Evolutionary conservation across 2,329 filamentous ascomycete species (phyloP), one percentile per base, ranked within the genome.

Genomic region (Alternaria hordeiaustralica): DNA sequence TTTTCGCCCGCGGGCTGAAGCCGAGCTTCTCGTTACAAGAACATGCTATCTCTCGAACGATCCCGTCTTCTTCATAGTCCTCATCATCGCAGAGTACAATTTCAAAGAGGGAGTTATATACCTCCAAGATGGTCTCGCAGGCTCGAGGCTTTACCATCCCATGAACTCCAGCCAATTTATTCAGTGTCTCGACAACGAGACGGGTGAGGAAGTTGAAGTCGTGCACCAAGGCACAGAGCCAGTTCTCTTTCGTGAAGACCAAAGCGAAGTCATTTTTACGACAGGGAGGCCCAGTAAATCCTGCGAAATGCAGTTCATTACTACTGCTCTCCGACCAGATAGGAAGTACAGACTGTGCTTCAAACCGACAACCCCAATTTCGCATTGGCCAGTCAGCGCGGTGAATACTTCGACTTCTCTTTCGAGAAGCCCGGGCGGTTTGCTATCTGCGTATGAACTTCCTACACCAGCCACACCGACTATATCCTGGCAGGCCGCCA

Each of bases 61-160:
- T n/a, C 55, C 60, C 36, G 47, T 50, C 18, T 59, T 60, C 55
- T 54, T 55, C 47, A 26, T 63, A 26, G 20, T 59, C 43, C 49
- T 63, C 41, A 20, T 33, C 43, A 55, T 18, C 28, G 25, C 8
- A 41, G 21, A 21, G 28, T 43, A 21, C 49, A 26, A 49, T 15
- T 49, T 43, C 11, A 28, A 36, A 25, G 56, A 59, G 49, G 47
- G 43, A 28, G 56, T 28, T n/a, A 36, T 55, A 21, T 63, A 59
- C 46, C 56, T 63, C 26, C 20, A 63, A 59, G 60, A 63, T 59
- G 60, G 60, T 13, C 55, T 55, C 28, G 55, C 56, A 26, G 60
- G 53, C 51, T 10, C 43, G 51, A 11, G 28, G 25, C 26, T 21
- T 21, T 60, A 47, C 46, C 56, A 55, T n/a, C 55, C 56, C 46